Conservation (phyloP, 2,329 filamentous ascomycete genomes). For the Botrytis cinerea region DNA sequence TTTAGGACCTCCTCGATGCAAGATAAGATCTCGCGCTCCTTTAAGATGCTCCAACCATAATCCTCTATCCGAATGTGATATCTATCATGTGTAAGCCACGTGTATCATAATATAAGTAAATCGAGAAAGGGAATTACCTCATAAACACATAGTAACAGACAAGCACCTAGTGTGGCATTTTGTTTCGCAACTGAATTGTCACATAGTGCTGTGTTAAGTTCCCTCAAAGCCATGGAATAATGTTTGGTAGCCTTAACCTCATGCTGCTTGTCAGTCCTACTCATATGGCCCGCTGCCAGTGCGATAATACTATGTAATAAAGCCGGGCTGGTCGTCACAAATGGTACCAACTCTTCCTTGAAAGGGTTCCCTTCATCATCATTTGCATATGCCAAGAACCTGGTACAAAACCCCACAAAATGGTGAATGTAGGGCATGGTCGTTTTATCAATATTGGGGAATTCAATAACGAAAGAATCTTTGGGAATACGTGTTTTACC, state of each 20-base stretch:
- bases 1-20: slow-evolving; percentile 37
- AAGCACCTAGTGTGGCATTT: slow-evolving; percentile 39
- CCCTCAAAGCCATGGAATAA: slow-evolving; percentile 37
- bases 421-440: slow-evolving; percentile 40
- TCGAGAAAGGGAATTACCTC: slow-evolving; percentile 31
- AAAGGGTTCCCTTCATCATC: slow-evolving; percentile 41
- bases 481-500: slow-evolving; percentile 27
- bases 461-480: slow-evolving; percentile 39
- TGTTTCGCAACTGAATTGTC: slow-evolving; percentile 34
- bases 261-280: slow-evolving; percentile 36
- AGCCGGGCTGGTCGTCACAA: slow-evolving; percentile 36
- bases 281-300: slow-evolving; percentile 39
- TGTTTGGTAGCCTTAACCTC: slow-evolving; percentile 35
- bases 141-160: slow-evolving; percentile 40
- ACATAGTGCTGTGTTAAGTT: slow-evolving; percentile 35
- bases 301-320: slow-evolving; percentile 40
- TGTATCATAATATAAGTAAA: background rate
- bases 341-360: slow-evolving; percentile 37
- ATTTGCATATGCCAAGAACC: slow-evolving; percentile 39
- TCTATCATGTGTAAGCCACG: slow-evolving; percentile 31
- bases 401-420: slow-evolving; percentile 39
- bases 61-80: slow-evolving; percentile 37
- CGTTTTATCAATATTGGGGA: slow-evolving; percentile 36
- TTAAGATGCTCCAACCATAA: slow-evolving; percentile 40
- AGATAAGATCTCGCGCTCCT: slow-evolving; percentile 39